phyloP scores from a whole-genome alignment of 2,329 filamentous ascomycete genomes.

The Ophiostoma quercus region DNA sequence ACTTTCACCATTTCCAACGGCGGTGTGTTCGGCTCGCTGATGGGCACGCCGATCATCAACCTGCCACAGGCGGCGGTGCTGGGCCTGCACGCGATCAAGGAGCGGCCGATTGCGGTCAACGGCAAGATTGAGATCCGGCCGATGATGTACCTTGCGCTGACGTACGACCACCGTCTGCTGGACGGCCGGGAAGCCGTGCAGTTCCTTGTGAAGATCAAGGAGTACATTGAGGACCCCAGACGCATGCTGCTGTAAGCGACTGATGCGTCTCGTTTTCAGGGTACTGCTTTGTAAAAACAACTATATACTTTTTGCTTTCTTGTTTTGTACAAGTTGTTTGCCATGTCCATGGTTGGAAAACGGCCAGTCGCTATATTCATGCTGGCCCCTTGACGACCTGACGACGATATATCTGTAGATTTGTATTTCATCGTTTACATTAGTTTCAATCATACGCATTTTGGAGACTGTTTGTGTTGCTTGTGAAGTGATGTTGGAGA shows the following conservation, averaged over 20 bases:
- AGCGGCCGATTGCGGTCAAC: conserved; percentile 81
- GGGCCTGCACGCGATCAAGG: conserved; percentile 94
- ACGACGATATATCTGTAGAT: conserved; percentile 19
- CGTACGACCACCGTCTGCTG: conserved; percentile 92
- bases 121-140: conserved; percentile 93
- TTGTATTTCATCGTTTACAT: conserved; percentile 14
- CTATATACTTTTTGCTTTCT: conserved; percentile 4
- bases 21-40: conserved; percentile 92
- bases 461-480: background rate
- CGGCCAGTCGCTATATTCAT: background rate
- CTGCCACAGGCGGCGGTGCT: conserved; percentile 87
- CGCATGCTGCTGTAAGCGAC: conserved; percentile 68
- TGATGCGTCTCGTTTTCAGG: background rate
- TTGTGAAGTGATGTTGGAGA: background rate
- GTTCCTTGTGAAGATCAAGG: conserved; percentile 95
- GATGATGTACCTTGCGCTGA: conserved; percentile 99
- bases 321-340: background rate
- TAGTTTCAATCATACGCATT: background rate
- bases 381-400: conserved; percentile 3
- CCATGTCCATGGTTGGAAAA: background rate
- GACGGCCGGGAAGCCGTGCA: conserved; percentile 94
- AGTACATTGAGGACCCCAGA: conserved; percentile 91
- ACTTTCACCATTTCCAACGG: conserved; percentile 98
- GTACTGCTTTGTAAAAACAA: conserved; percentile 11
- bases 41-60: conserved; percentile 99